phyloP scores from a whole-genome alignment of 2,329 filamentous ascomycete genomes.

The Diaporthe sp. region DNA sequence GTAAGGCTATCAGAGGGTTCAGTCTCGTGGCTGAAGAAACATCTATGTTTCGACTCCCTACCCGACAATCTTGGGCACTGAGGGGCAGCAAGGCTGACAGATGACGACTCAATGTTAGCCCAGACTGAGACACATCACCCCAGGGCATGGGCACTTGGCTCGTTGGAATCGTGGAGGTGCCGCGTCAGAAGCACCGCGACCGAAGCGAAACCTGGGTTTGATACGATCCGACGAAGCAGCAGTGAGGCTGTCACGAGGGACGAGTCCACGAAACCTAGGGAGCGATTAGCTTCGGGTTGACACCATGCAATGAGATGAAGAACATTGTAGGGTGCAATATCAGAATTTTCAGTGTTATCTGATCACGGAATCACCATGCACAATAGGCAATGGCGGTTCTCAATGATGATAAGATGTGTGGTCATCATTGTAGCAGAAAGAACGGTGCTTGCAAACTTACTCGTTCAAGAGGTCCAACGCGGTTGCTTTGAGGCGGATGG shows the following conservation, averaged over 20 bases:
- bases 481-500: background rate
- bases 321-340: constrained; percentile 20
- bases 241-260: background rate
- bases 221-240: background rate
- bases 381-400: constrained; percentile 39
- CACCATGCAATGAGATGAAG: background rate
- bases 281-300: constrained; percentile 6
- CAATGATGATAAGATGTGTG: constrained; percentile 29
- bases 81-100: background rate
- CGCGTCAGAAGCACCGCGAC: background rate
- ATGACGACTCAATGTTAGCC: background rate
- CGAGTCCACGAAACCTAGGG: background rate
- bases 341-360: constrained; percentile 41
- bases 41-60: background rate
- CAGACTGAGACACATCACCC: background rate
- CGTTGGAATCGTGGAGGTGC: background rate
- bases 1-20: background rate
- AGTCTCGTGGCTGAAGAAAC: too few species aligned
- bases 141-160: constrained; percentile 4
- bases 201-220: background rate
- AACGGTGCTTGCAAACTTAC: background rate
- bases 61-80: background rate
- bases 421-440: constrained; percentile 35
- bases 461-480: background rate
- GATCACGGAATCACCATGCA: constrained; percentile 38